Evolutionary conservation across 148 eudicot genomes (phyloP), one percentile per base, ranked within the genome.

Genomic region (Rhododendron simsii): DNA sequence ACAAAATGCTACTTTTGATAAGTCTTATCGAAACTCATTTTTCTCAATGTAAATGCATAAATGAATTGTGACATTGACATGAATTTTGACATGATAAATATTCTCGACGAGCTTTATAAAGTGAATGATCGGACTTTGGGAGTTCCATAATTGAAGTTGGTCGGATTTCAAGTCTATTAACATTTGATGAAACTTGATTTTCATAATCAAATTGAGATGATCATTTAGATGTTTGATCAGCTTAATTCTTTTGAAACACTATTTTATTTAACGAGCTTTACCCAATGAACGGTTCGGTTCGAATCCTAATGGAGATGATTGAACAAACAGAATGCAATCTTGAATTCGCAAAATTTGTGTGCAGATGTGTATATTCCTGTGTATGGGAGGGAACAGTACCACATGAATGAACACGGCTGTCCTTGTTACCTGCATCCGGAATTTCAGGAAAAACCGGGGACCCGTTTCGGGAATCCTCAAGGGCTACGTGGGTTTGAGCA

Each of bases 341-440:
- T 45, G 41, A 23, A 3, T 10, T 81, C 16, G 11, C 13, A 16
- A 20, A 26, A 26, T 23, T 67, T 61, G 59, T 15, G 10, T 76
- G 35, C 93, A 94, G 96, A 94, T 94, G 96, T 92, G 94, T 77
- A 84, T 92, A 89, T 89, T 92, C 77, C 67, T 94, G 79, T 94
- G 95, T 78, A 88, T 94, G 94, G 96, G 96, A 86, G 94, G 95
- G 5, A 94, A 94, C 85, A 91, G 95, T 84, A 86, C 94, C 23
- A 92, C 96, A 26, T 94, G 95, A 94, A 91, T 94, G 95, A 93
- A 94, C 89, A 93, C 96, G 2, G 97, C 95, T 4, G 87, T 91
- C 48, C 87, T 94, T 0, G 98, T 94, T 0, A 91, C 98, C 3
- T 92, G 97, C 84, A 89, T 94, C 6, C 85, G 92, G 45, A 94